Percentiles rank a stretch among this genome's conserved stretches.
Conservation (phyloP, 176 grass and related monocot species). For the Triticum timopheevii region DNA sequence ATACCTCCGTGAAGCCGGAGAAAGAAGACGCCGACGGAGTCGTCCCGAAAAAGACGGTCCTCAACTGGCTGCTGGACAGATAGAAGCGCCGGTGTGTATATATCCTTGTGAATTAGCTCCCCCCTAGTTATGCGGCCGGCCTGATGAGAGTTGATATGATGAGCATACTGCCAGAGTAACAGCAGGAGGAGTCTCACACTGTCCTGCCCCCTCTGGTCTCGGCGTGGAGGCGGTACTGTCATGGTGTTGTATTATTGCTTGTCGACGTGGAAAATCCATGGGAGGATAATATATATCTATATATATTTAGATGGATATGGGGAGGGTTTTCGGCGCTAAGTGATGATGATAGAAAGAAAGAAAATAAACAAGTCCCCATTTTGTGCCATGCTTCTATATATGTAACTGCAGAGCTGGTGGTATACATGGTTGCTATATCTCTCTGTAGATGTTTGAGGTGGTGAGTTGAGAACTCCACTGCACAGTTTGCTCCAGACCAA, state of each 20-base stretch:
- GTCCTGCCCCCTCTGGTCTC: not conserved
- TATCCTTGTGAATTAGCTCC: slow-evolving; percentile 54
- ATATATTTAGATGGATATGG: slow-evolving; percentile 10
- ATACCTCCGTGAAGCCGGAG: slow-evolving; percentile 54
- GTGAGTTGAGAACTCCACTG: not conserved
- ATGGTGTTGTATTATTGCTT: slow-evolving; percentile 37
- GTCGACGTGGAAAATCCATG: slow-evolving; percentile 18
- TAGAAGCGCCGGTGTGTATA: slow-evolving; percentile 42
- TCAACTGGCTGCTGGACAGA: slow-evolving; percentile 83
- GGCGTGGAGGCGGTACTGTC: not conserved
- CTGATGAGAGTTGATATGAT: slow-evolving; percentile 36
- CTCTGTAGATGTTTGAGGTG: slow-evolving; percentile 20
- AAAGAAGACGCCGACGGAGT: slow-evolving; percentile 58
- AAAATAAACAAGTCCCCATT: not conserved
- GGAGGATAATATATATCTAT: slow-evolving; percentile 28
- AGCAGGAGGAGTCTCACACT: not conserved
- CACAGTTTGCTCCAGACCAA: not conserved
- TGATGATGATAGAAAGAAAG: not conserved
- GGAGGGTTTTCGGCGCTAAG: not conserved
- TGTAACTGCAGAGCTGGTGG: slow-evolving; percentile 3
- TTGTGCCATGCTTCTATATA: not conserved
- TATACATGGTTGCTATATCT: not conserved
- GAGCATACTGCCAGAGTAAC: slow-evolving; percentile 32
- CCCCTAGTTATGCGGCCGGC: slow-evolving; percentile 35
- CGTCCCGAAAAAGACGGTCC: slow-evolving; percentile 64